Base-by-base conservation (phyloP, 1,284 basidiomycete genomes). In the Tilletia caries region DNA sequence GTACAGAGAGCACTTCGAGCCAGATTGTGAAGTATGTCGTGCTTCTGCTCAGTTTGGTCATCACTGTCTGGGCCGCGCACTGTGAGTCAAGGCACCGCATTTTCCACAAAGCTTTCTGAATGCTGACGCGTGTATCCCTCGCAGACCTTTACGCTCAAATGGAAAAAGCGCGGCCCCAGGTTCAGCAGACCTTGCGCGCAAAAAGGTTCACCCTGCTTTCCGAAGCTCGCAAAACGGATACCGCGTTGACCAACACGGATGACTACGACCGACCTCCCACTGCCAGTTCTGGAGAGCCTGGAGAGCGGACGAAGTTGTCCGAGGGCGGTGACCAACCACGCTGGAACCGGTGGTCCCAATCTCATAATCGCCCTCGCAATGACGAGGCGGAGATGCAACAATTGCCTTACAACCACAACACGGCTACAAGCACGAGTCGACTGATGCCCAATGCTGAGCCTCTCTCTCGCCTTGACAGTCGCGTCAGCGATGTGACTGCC, bases 1-100 rank as follows among this genome's bases (percentile, higher is more conserved):
- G 75, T 0, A 64, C 67, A 12, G 80, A 79, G 68, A 71, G 74
- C 27, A 80, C 76, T n/a, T 73, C 75, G 60, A 71, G 67, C 67
- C 82, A 82, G 67, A 69, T 79, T 48, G 73, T 83, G 66, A 79
- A 83, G 73, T 79, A 78, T 64, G 76, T 76, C 23, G 81, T 83
- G n/a, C 68, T 83, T 43, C 68, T 74, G 15, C 71, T 77, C 66
- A 72, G 75, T 54, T 71, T 76, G 48, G 52, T 92, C 29, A 87
- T 95, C 73, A 95, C 93, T 0, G 74, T 92, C 62, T 82, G 85
- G 48, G 91, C 92, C 0, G 90, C 91, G 84, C 93, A 91, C 89
- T 95, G 58, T 62, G 58, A 62, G 58, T 62, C 13, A 25, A 13
- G 37, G 37, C 8, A 41, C 15, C n/a, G n/a, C n/a, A n/a, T n/a